Conservation (phyloP, 129 eudicot genomes). For the Chrysanthemum seticuspe region DNA sequence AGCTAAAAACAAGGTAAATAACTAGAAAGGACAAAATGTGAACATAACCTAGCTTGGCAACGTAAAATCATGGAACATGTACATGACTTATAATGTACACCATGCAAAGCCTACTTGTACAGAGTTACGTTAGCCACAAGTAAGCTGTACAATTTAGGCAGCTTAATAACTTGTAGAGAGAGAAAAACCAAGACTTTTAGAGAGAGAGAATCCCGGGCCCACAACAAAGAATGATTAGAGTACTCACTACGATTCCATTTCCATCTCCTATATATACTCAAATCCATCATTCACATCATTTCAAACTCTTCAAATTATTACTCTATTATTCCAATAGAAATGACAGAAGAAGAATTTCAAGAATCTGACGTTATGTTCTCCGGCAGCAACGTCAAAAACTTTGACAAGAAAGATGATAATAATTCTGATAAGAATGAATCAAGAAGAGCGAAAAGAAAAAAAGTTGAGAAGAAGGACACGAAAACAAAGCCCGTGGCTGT, state of each 20-base stretch:
- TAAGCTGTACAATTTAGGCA: constrained; percentile 33
- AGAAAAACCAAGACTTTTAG: constrained; percentile 29
- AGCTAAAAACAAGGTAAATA: not conserved
- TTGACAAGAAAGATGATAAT: not conserved
- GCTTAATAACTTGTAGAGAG: constrained; percentile 32
- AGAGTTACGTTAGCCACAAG: constrained; percentile 35
- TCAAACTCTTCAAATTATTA: not conserved
- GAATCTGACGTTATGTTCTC: constrained; percentile 44
- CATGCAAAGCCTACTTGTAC: constrained; percentile 31
- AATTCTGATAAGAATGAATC: constrained; percentile 20
- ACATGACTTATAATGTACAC: constrained; percentile 23
- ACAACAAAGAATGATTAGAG: constrained; percentile 37
- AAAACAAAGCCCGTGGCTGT: constrained; percentile 24
- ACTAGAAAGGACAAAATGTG: not conserved
- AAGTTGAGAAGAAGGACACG: constrained; percentile 13
- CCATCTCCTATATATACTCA: constrained; percentile 25
- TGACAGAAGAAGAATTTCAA: constrained; percentile 45
- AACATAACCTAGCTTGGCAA: not conserved
- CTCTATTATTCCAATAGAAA: not conserved
- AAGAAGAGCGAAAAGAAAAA: constrained; percentile 22
- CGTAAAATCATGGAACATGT: constrained; percentile 11
- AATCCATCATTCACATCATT: constrained; percentile 6
- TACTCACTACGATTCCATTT: constrained; percentile 32
- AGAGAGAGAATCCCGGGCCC: constrained; percentile 32
- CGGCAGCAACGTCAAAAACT: constrained; percentile 6